These are phyloP conservation scores for Fistulina hepatica DNA, from an alignment of 1,284 basidiomycete genomes.

Conservation along the genomic window DNA sequence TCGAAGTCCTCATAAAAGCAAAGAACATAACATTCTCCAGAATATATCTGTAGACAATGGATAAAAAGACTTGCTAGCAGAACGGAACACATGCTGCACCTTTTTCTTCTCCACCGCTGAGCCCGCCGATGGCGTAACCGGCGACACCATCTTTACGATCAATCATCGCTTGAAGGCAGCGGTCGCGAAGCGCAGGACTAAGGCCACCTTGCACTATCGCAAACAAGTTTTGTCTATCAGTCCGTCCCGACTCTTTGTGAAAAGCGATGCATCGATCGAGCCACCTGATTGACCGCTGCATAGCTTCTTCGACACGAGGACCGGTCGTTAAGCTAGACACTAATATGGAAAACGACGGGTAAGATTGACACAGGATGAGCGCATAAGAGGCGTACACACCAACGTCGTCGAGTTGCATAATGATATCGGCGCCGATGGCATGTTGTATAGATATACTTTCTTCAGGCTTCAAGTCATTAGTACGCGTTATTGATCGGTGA, in stretches of 20 bases:
- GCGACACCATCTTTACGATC: slow-evolving; percentile 58
- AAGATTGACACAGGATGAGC: slow-evolving; percentile 2
- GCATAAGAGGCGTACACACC: slow-evolving; percentile 35
- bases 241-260: slow-evolving; percentile 56
- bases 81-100: slow-evolving; percentile 35
- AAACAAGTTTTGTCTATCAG: slow-evolving; percentile 65
- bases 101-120: slow-evolving; percentile 83
- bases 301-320: slow-evolving; percentile 75
- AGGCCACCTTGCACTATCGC: slow-evolving; percentile 84
- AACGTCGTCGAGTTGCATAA: slow-evolving; percentile 86
- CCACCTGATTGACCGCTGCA: slow-evolving; percentile 74
- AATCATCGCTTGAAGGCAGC: slow-evolving; percentile 73
- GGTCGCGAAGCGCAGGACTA: slow-evolving; percentile 52
- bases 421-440: slow-evolving; percentile 78
- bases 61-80: slow-evolving; percentile 7
- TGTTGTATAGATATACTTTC: slow-evolving; percentile 81
- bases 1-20: slow-evolving; percentile 3
- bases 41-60: slow-evolving; percentile 48
- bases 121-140: slow-evolving; percentile 75
- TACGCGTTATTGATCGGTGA: slow-evolving; percentile 2
- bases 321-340: slow-evolving; percentile 58
- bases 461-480: slow-evolving; percentile 49
- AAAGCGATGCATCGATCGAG: slow-evolving; percentile 72
- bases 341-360: slow-evolving; percentile 18
- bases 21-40: slow-evolving; percentile 68